Evolutionary conservation across 1,284 basidiomycete species (phyloP).

Genomic region (Boletus chippewaensis): DNA sequence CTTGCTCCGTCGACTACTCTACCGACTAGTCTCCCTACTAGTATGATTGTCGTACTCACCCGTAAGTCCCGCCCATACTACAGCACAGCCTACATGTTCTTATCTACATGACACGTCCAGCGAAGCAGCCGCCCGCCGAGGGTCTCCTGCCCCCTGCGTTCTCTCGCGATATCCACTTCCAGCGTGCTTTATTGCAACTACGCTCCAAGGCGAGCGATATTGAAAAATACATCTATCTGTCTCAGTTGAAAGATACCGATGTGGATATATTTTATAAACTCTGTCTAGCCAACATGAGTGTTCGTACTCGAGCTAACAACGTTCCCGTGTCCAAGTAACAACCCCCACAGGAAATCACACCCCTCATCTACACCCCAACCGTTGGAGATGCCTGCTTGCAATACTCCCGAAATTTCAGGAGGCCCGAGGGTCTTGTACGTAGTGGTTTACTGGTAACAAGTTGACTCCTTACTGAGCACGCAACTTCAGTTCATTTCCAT

Average conservation of each 20-base stretch:
- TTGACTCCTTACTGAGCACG: not conserved
- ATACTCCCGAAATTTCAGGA: slow-evolving; percentile 76
- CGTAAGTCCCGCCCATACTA: slow-evolving; percentile 37
- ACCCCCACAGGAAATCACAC: slow-evolving; percentile 54
- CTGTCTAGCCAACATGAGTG: slow-evolving; percentile 54
- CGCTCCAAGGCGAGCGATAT: slow-evolving; percentile 67
- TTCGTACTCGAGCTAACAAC: slow-evolving; percentile 4
- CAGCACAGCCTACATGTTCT: not conserved
- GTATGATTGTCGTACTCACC: slow-evolving; percentile 65
- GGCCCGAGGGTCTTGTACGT: slow-evolving; percentile 71
- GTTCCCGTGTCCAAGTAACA: not conserved
- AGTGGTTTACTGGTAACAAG: slow-evolving; percentile 1
- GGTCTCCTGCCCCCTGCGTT: slow-evolving; percentile 64
- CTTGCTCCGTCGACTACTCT: slow-evolving; percentile 8
- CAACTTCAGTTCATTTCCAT: slow-evolving; percentile 68
- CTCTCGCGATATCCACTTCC: slow-evolving; percentile 47
- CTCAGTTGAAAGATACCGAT: slow-evolving; percentile 66
- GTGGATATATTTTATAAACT: slow-evolving; percentile 70
- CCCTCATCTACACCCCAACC: slow-evolving; percentile 88
- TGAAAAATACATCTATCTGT: slow-evolving; percentile 80
- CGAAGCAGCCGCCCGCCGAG: slow-evolving; percentile 41
- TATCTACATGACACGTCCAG: slow-evolving; percentile 26
- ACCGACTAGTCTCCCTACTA: too few relatives aligned
- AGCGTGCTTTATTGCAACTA: slow-evolving; percentile 62
- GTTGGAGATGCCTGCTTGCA: slow-evolving; percentile 90